phyloP scores from a whole-genome alignment of 805 yeast species.

The Nakazawaea populi region DNA sequence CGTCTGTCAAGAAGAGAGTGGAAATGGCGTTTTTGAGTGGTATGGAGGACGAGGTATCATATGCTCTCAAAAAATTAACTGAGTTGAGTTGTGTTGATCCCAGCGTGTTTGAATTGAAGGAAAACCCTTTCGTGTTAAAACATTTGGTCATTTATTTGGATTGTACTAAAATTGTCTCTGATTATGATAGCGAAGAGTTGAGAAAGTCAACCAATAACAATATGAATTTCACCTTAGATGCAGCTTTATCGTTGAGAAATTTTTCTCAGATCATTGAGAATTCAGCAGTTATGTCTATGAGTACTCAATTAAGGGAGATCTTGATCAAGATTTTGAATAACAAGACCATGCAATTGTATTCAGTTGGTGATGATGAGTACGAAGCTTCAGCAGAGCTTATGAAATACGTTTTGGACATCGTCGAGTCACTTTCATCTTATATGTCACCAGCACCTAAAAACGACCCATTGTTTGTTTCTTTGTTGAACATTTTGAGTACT shows the following conservation, averaged over 20 bases:
- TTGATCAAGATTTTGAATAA: slow-evolving; percentile 35
- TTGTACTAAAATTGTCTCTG: slow-evolving; percentile 9
- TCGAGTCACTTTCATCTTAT: slow-evolving; percentile 81
- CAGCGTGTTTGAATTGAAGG: slow-evolving; percentile 33
- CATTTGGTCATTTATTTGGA: slow-evolving; percentile 30
- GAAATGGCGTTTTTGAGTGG: slow-evolving; percentile 65
- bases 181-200: slow-evolving; percentile 5
- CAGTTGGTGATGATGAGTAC: slow-evolving; percentile 20
- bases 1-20: slow-evolving; percentile 58
- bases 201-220: slow-evolving; percentile 4
- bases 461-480: slow-evolving; percentile 57
- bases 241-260: slow-evolving; percentile 71
- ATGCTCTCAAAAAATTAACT: slow-evolving; percentile 58
- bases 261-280: slow-evolving; percentile 77
- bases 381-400: slow-evolving; percentile 50
- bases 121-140: slow-evolving; percentile 34
- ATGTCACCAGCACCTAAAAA: slow-evolving; percentile 67
- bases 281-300: slow-evolving; percentile 68
- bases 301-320: slow-evolving; percentile 40
- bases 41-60: slow-evolving; percentile 59
- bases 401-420: slow-evolving; percentile 66
- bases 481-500: slow-evolving; percentile 43
- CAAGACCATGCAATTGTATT: slow-evolving; percentile 19
- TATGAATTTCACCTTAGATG: slow-evolving; percentile 26
- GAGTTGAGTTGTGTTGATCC: slow-evolving; percentile 35